Conservation (phyloP, 495 filamentous ascomycete genomes). For the Aspergillus olivimuriae region DNA sequence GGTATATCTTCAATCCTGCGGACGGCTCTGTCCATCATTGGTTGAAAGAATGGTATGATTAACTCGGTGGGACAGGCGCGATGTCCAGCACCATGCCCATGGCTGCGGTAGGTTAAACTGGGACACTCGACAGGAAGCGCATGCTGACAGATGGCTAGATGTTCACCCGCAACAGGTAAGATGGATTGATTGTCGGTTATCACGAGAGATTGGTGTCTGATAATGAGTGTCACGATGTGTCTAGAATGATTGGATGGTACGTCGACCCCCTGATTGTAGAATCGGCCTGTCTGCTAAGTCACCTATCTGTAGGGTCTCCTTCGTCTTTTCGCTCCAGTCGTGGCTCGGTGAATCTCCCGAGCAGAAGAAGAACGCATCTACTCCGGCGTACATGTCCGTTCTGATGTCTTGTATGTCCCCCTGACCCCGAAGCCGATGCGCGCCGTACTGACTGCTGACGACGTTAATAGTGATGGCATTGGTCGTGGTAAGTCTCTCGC, state of each 20-base stretch:
- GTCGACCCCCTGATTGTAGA: slow-evolving; percentile 8
- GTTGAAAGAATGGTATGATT: slow-evolving; percentile 8
- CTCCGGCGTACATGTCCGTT: slow-evolving; percentile 79
- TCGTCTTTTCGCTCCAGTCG: slow-evolving; percentile 75
- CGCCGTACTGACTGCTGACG: too few relatives aligned
- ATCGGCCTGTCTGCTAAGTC: too few relatives aligned
- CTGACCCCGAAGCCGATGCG: background rate
- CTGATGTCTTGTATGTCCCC: slow-evolving; percentile 70
- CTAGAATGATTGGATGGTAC: slow-evolving; percentile 74
- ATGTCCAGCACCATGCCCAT: slow-evolving; percentile 83
- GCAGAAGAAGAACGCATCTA: slow-evolving; percentile 55
- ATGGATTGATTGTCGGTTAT: background rate
- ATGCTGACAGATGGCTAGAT: slow-evolving; percentile 47
- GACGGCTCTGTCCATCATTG: background rate
- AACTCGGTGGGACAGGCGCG: slow-evolving; percentile 46
- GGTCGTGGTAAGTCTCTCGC: slow-evolving; percentile 48
- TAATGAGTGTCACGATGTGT: slow-evolving; percentile 1
- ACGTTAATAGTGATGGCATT: slow-evolving; percentile 67
- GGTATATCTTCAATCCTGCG: slow-evolving; percentile 27
- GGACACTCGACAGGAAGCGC: background rate
- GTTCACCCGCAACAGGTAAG: slow-evolving; percentile 84
- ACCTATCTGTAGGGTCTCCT: slow-evolving; percentile 58
- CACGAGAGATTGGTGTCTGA: background rate
- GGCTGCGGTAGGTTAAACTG: slow-evolving; percentile 60
- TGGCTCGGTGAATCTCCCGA: slow-evolving; percentile 84